A percentile compares a stretch with the other conserved stretches of the same genome.
phyloP scores from a whole-genome alignment of 1,139 yeast genomes.

The Yamadazyma trypodendri region DNA sequence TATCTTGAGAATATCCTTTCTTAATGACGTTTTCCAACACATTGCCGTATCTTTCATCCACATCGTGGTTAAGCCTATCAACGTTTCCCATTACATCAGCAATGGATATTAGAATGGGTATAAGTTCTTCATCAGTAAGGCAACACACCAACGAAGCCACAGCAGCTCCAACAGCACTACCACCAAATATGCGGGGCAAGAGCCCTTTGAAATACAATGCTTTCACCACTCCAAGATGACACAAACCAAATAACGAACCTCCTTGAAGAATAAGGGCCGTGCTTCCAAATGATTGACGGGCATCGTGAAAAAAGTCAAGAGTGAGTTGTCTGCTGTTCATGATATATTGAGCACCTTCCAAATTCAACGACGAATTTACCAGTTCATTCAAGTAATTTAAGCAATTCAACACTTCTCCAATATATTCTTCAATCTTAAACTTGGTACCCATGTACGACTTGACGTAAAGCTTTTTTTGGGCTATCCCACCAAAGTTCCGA shows the following conservation, averaged over 20 bases:
- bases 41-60: constrained; percentile 64
- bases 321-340: constrained; percentile 60
- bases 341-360: constrained; percentile 31
- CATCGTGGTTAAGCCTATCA: constrained; percentile 50
- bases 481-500: constrained; percentile 88
- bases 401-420: constrained; percentile 71
- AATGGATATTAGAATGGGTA: constrained; percentile 46
- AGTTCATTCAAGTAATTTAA: constrained; percentile 53
- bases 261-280: constrained; percentile 92
- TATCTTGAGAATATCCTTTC: constrained; percentile 85
- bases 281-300: constrained; percentile 84
- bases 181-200: constrained; percentile 84
- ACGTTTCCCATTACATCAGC: constrained; percentile 53
- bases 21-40: constrained; percentile 64
- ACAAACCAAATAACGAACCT: constrained; percentile 88
- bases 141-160: constrained; percentile 86
- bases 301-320: constrained; percentile 84
- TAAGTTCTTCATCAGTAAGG: constrained; percentile 54
- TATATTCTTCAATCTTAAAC: constrained; percentile 80
- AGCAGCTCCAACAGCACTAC: constrained; percentile 92
- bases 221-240: constrained; percentile 89
- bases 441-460: constrained; percentile 89
- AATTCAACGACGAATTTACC: constrained; percentile 22
- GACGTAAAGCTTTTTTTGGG: constrained; percentile 75
- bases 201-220: constrained; percentile 72